Percentiles rank a stretch among this genome's conserved stretches.
Evolutionary conservation across 2,329 filamentous ascomycete species (phyloP).

Genomic region (Apiospora marii): DNA sequence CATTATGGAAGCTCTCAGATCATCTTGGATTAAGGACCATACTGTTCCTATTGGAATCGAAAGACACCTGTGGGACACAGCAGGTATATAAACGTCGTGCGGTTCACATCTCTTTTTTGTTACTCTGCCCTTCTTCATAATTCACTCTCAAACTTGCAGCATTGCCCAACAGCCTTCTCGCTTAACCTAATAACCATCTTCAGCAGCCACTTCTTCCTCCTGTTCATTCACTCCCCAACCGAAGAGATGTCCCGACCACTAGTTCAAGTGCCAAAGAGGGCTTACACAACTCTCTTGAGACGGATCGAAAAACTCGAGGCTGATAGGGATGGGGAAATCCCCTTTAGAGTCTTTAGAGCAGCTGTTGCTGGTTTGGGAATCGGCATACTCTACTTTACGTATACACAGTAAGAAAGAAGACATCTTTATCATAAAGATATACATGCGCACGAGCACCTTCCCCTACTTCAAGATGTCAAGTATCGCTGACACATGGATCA

Average conservation of each 20-base stretch:
- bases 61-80: too few species aligned
- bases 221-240: background rate
- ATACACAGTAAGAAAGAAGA: background rate
- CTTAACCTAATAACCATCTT: background rate
- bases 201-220: background rate
- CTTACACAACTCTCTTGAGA: background rate
- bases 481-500: background rate
- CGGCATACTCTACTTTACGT: background rate
- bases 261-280: background rate
- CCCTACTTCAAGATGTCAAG: background rate
- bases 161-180: background rate
- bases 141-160: background rate
- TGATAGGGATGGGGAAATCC: too few species aligned
- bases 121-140: too few species aligned
- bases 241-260: background rate
- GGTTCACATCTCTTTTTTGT: too few species aligned
- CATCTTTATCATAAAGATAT: background rate
- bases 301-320: background rate
- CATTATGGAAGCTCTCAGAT: too few species aligned
- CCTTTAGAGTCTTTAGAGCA: too few species aligned
- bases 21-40: too few species aligned
- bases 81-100: too few species aligned
- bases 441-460: background rate
- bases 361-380: too few species aligned
- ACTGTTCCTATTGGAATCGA: too few species aligned